phyloP scores from a whole-genome alignment of 768 basidiomycete genomes.

The Naganishia vishniacii region DNA sequence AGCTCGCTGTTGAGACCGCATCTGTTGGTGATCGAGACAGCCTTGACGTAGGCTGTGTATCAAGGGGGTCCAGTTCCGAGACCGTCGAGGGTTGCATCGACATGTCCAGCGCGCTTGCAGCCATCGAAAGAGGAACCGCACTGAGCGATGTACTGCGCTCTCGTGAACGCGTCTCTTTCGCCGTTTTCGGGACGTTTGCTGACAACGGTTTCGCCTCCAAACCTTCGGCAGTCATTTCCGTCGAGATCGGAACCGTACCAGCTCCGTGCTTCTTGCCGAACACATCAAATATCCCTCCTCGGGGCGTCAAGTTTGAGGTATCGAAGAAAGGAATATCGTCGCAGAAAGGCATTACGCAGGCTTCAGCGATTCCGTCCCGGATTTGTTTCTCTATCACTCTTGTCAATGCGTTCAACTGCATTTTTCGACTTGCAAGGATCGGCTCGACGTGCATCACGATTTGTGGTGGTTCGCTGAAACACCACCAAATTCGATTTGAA shows the following conservation, averaged over 20 bases:
- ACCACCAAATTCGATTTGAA: constrained; percentile 88
- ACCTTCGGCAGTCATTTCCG: constrained; percentile 15
- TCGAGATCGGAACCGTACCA: constrained; percentile 13
- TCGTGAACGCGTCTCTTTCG: neutral
- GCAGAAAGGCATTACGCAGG: constrained; percentile 93
- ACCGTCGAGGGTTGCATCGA: neutral
- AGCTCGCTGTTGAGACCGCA: constrained; percentile 3
- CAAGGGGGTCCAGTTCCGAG: neutral
- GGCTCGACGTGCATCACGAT: constrained; percentile 88
- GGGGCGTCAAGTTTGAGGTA: constrained; percentile 56
- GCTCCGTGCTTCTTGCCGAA: constrained; percentile 51
- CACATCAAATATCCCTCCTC: constrained; percentile 87
- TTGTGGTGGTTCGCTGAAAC: constrained; percentile 77
- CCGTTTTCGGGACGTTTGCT: neutral
- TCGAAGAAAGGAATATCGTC: constrained; percentile 97
- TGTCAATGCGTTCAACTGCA: constrained; percentile 88
- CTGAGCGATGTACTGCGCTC: neutral
- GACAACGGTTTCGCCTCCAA: constrained; percentile 22
- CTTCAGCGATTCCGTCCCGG: constrained; percentile 84
- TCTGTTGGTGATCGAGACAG: neutral
- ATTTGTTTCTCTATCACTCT: constrained; percentile 82
- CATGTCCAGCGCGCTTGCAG: constrained; percentile 17
- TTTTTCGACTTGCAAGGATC: constrained; percentile 86
- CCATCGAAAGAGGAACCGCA: constrained; percentile 10
- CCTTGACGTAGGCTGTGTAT: neutral